Evolutionary conservation across 192 early-diverging fungal genomes (phyloP).

Genomic region (Rhizophagus prolifer): DNA sequence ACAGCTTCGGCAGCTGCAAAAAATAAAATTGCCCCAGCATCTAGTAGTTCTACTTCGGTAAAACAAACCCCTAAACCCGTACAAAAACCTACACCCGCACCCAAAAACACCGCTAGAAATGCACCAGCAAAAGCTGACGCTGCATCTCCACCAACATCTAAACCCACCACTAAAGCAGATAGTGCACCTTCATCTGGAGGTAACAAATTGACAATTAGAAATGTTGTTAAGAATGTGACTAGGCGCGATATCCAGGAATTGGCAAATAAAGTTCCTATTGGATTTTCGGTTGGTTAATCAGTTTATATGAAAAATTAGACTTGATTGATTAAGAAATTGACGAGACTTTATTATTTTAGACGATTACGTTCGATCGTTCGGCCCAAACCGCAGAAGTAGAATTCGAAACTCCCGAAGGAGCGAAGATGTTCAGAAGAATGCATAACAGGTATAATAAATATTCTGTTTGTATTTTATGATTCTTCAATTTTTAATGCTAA

Average conservation of each 20-base stretch:
- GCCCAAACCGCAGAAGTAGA: neutral
- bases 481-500: neutral
- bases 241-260: neutral
- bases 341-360: neutral
- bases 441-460: neutral
- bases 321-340: neutral
- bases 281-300: neutral
- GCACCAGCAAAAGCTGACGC: neutral
- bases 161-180: neutral
- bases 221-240: neutral
- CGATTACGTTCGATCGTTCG: neutral
- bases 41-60: neutral
- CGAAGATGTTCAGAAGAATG: constrained; percentile 3
- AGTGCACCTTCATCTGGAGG: neutral
- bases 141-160: neutral
- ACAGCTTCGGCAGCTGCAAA: neutral
- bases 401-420: neutral
- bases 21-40: neutral
- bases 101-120: neutral
- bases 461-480: neutral
- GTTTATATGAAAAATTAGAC: neutral
- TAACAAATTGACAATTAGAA: constrained; percentile 1
- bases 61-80: neutral
- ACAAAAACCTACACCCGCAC: constrained; percentile 1
- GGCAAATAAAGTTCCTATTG: neutral